Evolutionary conservation across 2,329 filamentous ascomycete genomes (phyloP), one percentile per base, ranked within the genome.

Genomic region (Ophiostoma fasciatum): DNA sequence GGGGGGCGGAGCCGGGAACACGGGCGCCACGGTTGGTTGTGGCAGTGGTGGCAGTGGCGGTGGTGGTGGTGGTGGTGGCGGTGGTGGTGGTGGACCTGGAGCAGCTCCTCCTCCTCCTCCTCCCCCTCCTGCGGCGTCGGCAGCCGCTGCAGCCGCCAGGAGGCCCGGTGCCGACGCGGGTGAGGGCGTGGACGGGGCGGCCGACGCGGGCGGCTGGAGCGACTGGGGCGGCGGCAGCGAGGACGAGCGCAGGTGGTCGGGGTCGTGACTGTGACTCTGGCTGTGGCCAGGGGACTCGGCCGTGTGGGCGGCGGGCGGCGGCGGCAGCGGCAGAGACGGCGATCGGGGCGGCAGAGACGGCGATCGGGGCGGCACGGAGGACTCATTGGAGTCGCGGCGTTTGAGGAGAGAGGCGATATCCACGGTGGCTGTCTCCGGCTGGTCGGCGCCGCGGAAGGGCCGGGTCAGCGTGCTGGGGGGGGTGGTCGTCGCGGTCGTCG

Each of bases 351-450:
- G n/a, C n/a, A n/a, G n/a, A n/a, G 26, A 12, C 6, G 29, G 19
- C 4, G 36, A 33, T 4, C 57, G 50, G 45, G 57, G 57, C 50
- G 65, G 62, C 43, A 59, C 58, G 49, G 66, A 66, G 57, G 77
- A 76, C 69, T 81, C 77, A 70, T 75, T 64, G 60, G 78, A 77
- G 69, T 75, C 75, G 55, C 74, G 64, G 55, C 68, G 71, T 69
- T 87, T 82, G 60, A 94, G 72, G 48, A 94, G 73, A 48, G 80
- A 78, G 61, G 82, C 75, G 80, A 94, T 92, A 87, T 94, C 85
- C 85, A 94, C 78, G 72, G 68, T 87, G 74, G 66, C 73, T 71
- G 68, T 68, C 48, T 53, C 53, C 57, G 45, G 48, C 47, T 48
- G 53, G 51, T 39, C 42, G 42, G 22, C 49, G 56, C 53, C 57